Conservation (phyloP, 371 early-diverging fungal genomes). For the Circinella umbellata region DNA sequence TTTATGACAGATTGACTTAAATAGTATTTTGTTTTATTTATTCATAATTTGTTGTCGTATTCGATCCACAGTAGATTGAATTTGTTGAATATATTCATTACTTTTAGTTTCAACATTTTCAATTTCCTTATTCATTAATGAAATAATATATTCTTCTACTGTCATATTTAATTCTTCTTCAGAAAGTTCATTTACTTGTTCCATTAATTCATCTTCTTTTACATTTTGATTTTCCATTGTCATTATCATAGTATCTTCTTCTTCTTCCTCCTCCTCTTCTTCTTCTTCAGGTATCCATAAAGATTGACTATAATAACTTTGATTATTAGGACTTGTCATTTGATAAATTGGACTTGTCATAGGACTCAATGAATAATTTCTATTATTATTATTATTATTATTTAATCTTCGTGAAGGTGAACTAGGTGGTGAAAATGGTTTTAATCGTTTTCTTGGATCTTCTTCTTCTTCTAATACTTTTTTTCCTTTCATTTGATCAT, state of each 20-base stretch:
- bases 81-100: background rate
- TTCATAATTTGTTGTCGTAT: background rate
- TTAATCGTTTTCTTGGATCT: slow-evolving; percentile 1
- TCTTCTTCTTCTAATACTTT: background rate
- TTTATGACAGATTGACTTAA: too few relatives aligned
- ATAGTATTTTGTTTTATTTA: too few relatives aligned
- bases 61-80: background rate
- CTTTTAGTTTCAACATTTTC: background rate
- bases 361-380: too few relatives aligned
- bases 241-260: too few relatives aligned
- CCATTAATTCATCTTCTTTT: background rate
- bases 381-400: too few relatives aligned
- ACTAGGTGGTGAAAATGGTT: slow-evolving; percentile 4
- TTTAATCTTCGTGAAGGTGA: background rate
- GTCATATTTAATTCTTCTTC: slow-evolving; percentile 19
- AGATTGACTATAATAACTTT: background rate
- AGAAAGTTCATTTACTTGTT: background rate
- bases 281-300: background rate
- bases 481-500: background rate
- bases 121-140: background rate
- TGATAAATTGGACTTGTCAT: too few relatives aligned
- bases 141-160: slow-evolving; percentile 15
- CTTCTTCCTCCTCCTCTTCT: background rate
- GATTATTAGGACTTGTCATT: background rate
- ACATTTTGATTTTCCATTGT: too few relatives aligned